Conservation (phyloP, 1,284 basidiomycete genomes). For the Hemileia vastatrix region DNA sequence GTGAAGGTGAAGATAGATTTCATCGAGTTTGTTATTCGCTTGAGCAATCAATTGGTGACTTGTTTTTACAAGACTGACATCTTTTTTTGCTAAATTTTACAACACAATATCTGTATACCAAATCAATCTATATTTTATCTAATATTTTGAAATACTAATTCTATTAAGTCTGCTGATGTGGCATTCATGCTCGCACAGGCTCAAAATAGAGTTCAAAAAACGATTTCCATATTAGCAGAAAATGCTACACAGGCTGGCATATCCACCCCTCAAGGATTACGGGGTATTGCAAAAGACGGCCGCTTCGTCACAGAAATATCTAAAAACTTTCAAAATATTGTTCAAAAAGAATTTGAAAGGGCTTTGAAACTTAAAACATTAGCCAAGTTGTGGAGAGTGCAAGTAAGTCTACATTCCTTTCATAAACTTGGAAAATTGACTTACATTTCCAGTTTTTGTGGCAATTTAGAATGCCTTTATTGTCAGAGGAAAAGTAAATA, state of each 20-base stretch:
- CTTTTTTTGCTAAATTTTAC: no score
- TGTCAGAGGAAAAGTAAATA: slow-evolving; percentile 16
- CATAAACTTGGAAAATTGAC: not conserved
- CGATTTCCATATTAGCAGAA: no score
- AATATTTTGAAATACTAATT: no score
- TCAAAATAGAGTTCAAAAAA: slow-evolving; percentile 20
- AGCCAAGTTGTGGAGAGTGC: slow-evolving; percentile 23
- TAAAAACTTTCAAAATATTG: slow-evolving; percentile 16
- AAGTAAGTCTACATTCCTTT: slow-evolving; percentile 3
- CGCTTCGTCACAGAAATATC: slow-evolving; percentile 16
- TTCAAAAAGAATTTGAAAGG: slow-evolving; percentile 19
- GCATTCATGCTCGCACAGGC: slow-evolving; percentile 13
- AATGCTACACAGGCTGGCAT: slow-evolving; percentile 19
- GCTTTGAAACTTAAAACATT: slow-evolving; percentile 20
- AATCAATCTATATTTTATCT: no score
- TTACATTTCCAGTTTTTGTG: not conserved
- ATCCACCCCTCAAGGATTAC: slow-evolving; percentile 1
- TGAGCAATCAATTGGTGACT: no score
- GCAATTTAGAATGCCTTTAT: slow-evolving; percentile 18
- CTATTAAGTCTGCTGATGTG: slow-evolving; percentile 3
- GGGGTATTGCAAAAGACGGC: slow-evolving; percentile 16
- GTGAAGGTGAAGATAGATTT: slow-evolving; percentile 17
- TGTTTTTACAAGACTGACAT: not conserved
- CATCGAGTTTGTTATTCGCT: slow-evolving; percentile 2
- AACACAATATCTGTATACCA: no score